Percentiles rank a stretch among this genome's conserved stretches.
Evolutionary conservation across 192 early-diverging fungal genomes (phyloP).

Genomic region (Fimicolochytrium jonesii): DNA sequence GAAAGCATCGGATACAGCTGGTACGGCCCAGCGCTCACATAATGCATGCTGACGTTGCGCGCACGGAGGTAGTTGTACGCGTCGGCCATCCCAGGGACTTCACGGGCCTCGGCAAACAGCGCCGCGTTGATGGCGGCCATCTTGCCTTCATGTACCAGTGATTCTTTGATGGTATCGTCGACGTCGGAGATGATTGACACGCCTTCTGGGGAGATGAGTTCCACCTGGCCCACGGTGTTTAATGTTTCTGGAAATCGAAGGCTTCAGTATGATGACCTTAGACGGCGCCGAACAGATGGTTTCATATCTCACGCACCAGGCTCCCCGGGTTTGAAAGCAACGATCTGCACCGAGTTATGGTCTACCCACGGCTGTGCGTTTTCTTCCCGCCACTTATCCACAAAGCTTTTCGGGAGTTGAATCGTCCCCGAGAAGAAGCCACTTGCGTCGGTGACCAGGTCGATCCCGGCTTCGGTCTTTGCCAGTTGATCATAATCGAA

Average conservation of each 20-base stretch:
- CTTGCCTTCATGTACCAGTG: constrained; percentile 66
- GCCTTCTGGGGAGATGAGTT: constrained; percentile 64
- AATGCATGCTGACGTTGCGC: constrained; percentile 67
- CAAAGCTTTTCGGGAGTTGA: constrained; percentile 16
- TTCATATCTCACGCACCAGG: neutral
- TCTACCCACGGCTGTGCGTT: constrained; percentile 1
- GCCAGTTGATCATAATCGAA: constrained; percentile 9
- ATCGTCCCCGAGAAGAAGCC: constrained; percentile 40
- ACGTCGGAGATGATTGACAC: constrained; percentile 75
- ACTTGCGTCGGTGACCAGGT: constrained; percentile 27
- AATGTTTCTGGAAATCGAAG: too few species aligned
- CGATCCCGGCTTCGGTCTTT: constrained; percentile 10
- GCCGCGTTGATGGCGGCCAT: constrained; percentile 58
- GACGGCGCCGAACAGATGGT: too few species aligned
- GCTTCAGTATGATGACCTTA: too few species aligned
- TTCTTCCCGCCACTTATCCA: constrained; percentile 37
- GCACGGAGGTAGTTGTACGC: constrained; percentile 53
- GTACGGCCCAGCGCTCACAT: constrained; percentile 83
- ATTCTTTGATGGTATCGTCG: constrained; percentile 91
- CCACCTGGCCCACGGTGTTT: too few species aligned
- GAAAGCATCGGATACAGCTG: constrained; percentile 70
- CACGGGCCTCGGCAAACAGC: constrained; percentile 57
- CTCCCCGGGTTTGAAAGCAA: constrained; percentile 31
- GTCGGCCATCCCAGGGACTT: constrained; percentile 76
- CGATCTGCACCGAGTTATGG: constrained; percentile 28